Evolutionary conservation across 352 stramenopile genomes (phyloP).

Genomic region (Globisporangium nunn): DNA sequence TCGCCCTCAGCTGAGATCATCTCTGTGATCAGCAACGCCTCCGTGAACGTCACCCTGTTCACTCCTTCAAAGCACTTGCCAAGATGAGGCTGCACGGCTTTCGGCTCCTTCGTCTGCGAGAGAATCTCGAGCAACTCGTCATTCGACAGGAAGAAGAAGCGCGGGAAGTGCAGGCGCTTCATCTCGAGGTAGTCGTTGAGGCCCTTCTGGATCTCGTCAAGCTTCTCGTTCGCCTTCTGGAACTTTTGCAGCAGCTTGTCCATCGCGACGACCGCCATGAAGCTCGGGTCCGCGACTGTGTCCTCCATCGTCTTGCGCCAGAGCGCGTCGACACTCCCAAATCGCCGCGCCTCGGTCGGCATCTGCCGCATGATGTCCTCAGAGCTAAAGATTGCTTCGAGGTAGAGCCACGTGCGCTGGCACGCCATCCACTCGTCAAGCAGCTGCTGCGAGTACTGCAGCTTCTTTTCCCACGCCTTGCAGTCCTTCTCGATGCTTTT

Average conservation of each 20-base stretch:
- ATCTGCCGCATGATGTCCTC: conserved; percentile 96
- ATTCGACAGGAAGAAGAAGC: conserved; percentile 95
- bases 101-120: conserved; percentile 91
- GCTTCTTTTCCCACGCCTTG: conserved; percentile 86
- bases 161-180: conserved; percentile 89
- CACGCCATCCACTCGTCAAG: conserved; percentile 93
- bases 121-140: conserved; percentile 92
- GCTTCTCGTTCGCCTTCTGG: conserved; percentile 90
- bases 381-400: conserved; percentile 94
- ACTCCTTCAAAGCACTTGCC: conserved; percentile 90
- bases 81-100: conserved; percentile 88
- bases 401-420: conserved; percentile 93
- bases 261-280: conserved; percentile 85
- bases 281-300: conserved; percentile 80
- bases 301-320: conserved; percentile 93
- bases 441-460: conserved; percentile 87
- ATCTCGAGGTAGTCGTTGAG: conserved; percentile 93
- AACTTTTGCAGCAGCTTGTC: conserved; percentile 91
- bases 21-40: conserved; percentile 88
- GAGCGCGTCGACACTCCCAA: conserved; percentile 83
- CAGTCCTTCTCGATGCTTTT: conserved; percentile 91
- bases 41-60: conserved; percentile 89
- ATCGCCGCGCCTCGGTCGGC: conserved; percentile 86
- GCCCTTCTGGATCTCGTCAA: conserved; percentile 93
- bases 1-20: conserved; percentile 93